Conservation (phyloP, 192 early-diverging fungal species). For the Linnemannia schmuckeri region DNA sequence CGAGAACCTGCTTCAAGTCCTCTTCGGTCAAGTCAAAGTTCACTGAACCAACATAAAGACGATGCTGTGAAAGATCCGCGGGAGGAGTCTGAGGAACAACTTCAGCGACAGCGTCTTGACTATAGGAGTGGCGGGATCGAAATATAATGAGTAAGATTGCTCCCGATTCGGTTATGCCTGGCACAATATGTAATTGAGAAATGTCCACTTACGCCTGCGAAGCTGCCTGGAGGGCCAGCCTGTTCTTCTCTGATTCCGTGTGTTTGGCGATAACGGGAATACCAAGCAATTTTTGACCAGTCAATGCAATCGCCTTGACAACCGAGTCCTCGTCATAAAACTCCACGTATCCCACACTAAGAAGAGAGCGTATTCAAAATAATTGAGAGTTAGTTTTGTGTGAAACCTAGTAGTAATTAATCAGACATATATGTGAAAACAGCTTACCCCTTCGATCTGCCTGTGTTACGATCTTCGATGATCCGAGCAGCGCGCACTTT, state of each 20-base stretch:
- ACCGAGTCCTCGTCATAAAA: conserved; percentile 91
- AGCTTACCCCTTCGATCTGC: conserved; percentile 88
- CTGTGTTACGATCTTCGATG: conserved; percentile 85
- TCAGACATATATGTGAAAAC: background rate
- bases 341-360: conserved; percentile 96
- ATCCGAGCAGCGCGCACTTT: conserved; percentile 90
- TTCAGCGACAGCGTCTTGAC: conserved; percentile 32
- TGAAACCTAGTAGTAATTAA: background rate
- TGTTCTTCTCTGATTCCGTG: conserved; percentile 95
- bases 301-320: conserved; percentile 85
- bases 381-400: background rate
- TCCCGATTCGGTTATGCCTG: background rate
- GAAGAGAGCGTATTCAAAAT: background rate
- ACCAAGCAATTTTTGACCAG: conserved; percentile 89
- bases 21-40: conserved; percentile 74
- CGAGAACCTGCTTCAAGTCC: conserved; percentile 86
- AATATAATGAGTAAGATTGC: background rate
- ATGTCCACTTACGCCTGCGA: conserved; percentile 62
- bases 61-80: conserved; percentile 64
- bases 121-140: background rate
- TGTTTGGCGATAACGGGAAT: conserved; percentile 94
- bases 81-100: conserved; percentile 38
- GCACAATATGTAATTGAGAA: conserved; percentile 41
- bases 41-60: conserved; percentile 75
- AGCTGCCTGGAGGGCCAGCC: conserved; percentile 72